These are phyloP conservation scores for Phytophthora ohioensis DNA, from an alignment of 352 stramenopile genomes.

Conservation along the genomic window DNA sequence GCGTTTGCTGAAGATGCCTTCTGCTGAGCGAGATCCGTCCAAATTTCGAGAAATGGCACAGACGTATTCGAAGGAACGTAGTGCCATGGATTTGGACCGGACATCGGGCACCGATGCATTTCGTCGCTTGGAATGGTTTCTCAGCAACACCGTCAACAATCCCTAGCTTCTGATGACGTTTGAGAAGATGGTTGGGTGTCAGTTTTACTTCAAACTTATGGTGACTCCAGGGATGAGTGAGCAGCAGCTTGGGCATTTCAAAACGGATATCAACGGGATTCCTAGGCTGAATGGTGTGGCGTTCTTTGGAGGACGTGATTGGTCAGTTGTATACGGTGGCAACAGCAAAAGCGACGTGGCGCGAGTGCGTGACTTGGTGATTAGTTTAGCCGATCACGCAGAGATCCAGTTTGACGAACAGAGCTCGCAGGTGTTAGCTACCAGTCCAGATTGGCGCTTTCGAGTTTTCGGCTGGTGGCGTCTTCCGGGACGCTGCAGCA, in stretches of 20 bases:
- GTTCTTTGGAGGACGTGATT: slow-evolving; percentile 1
- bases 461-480: slow-evolving; percentile 15
- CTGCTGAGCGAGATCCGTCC: slow-evolving; percentile 5
- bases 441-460: slow-evolving; percentile 11
- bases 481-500: slow-evolving; percentile 6
- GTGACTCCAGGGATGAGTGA: background rate
- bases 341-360: slow-evolving; percentile 19
- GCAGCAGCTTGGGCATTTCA: slow-evolving; percentile 10
- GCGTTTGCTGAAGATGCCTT: slow-evolving; percentile 22
- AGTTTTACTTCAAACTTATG: slow-evolving; percentile 13
- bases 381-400: background rate
- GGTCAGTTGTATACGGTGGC: slow-evolving; percentile 11
- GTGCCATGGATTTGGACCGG: slow-evolving; percentile 13
- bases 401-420: slow-evolving; percentile 9
- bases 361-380: background rate
- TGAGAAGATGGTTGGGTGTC: slow-evolving; percentile 9
- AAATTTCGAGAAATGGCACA: slow-evolving; percentile 15
- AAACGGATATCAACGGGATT: background rate
- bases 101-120: slow-evolving; percentile 7
- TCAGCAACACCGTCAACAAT: slow-evolving; percentile 13
- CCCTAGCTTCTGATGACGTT: slow-evolving; percentile 2
- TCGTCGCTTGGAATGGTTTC: slow-evolving; percentile 23
- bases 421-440: slow-evolving; percentile 7
- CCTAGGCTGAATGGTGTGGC: slow-evolving; percentile 13
- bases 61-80: slow-evolving; percentile 9